Conservation (phyloP, 768 basidiomycete genomes). For the Collybia nuda region DNA sequence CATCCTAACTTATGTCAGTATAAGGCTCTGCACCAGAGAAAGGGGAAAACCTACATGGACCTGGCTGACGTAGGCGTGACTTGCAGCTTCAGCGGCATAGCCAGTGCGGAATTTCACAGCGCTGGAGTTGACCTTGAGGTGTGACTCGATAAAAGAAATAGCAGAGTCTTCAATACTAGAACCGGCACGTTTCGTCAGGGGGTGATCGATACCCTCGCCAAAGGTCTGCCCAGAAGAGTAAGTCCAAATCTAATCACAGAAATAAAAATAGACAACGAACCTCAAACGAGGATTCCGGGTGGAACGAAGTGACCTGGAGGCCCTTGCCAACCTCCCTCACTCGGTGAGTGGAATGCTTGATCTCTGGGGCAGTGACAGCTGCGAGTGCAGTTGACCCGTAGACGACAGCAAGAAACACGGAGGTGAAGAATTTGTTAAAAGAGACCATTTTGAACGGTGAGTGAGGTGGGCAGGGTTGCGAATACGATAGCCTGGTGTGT, state of each 20-base stretch:
- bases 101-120: constrained; percentile 15
- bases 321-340: constrained; percentile 25
- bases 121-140: constrained; percentile 17
- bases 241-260: not conserved
- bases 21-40: not conserved
- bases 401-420: constrained; percentile 25
- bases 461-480: not conserved
- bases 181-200: constrained; percentile 22
- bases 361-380: constrained; percentile 22
- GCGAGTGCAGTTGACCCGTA: constrained; percentile 25
- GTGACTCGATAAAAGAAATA: constrained; percentile 21
- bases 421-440: constrained; percentile 28
- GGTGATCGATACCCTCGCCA: constrained; percentile 28
- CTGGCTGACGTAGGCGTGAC: constrained; percentile 21
- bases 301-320: constrained; percentile 31
- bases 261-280: constrained; percentile 14
- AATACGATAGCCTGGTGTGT: not conserved
- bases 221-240: constrained; percentile 22
- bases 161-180: constrained; percentile 21
- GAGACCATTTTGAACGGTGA: constrained; percentile 15
- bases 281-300: constrained; percentile 35
- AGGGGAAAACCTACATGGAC: constrained; percentile 13
- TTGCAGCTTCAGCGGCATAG: constrained; percentile 14
- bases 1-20: constrained; percentile 6
- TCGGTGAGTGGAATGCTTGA: constrained; percentile 32